Base-by-base conservation (phyloP, 2,329 filamentous ascomycete genomes). In the Pseudopyricularia cyperi region DNA sequence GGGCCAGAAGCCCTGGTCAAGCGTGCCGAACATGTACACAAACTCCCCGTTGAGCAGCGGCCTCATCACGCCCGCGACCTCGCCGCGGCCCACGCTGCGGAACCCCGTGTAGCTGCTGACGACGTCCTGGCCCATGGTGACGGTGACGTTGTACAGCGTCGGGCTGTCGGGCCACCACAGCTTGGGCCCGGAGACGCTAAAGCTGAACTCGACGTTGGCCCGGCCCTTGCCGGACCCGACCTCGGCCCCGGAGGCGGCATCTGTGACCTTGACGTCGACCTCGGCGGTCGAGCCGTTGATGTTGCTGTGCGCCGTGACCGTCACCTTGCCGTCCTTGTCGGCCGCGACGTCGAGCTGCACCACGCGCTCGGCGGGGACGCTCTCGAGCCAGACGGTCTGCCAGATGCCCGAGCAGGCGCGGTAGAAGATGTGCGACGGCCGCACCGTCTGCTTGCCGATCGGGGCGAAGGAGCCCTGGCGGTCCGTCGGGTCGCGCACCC, bases 1-100 rank as follows among this genome's bases (percentile, higher is more conserved):
- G 0, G 82, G 83, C 83, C 82, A 87, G 62, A 72, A 85, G 0
- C 83, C 83, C 58, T 87, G 83, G 53, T 87, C 83, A 0, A 87
- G 69, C 0, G 82, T 83, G 3, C 82, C 82, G 50, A 86, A 83
- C 42, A 77, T 71, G 62, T 87, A 87, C 12, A 79, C 67, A 37
- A 84, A 84, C 52, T 85, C 70, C n/a, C 80, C 82, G 55, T 87
- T 88, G 37, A 87, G 65, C 0, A 85, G 63, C 0, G 82, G 81
- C 0, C 83, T 74, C 52, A 76, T 68, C 2, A 83, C 62, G 0
- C 80, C 82, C 17, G 82, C 65, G 1, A 87, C 67, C 1, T 68
- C 64, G 1, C 76, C 81, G 7, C 68, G 68, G 0, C 75, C 72
- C 34, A 87, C 72, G 0, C 80, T 85, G 28, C 83, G 73, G 66